Percentiles rank a stretch among this genome's conserved stretches.
phyloP scores from a whole-genome alignment of 23 red algal species.

The Agarophyton chilense region DNA sequence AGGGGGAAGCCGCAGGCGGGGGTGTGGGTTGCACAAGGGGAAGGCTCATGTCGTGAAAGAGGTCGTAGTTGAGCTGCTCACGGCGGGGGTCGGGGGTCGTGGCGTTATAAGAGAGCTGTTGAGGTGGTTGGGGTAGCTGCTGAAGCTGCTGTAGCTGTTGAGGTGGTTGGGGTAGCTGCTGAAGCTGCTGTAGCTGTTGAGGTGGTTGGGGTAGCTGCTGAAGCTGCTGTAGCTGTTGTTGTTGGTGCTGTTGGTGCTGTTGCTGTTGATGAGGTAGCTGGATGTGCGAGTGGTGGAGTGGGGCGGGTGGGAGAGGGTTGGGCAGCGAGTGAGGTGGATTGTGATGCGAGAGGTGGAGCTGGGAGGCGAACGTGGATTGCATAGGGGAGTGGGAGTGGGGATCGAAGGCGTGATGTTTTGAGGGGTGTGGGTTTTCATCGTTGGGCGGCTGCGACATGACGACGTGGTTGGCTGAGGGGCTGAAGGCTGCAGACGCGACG shows the following conservation, averaged over 20 bases:
- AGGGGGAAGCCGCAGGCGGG: background rate
- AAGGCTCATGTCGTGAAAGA: constrained; percentile 50
- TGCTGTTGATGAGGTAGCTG: background rate
- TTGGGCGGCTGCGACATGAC: background rate
- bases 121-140: background rate
- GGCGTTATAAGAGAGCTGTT: background rate
- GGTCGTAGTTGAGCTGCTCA: constrained; percentile 41
- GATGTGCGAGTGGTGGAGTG: too few species aligned
- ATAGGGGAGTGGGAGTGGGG: background rate
- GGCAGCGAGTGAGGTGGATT: background rate
- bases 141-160: background rate
- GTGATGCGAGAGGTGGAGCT: constrained; percentile 9
- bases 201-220: background rate
- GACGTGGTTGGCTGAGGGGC: background rate
- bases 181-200: background rate
- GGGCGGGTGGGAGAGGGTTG: too few species aligned
- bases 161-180: background rate
- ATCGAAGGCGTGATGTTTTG: background rate
- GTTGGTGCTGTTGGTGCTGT: background rate
- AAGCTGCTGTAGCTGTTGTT: background rate
- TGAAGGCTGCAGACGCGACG: constrained; percentile 11
- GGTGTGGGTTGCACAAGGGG: constrained; percentile 18
- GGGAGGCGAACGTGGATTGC: background rate
- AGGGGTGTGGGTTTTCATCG: background rate
- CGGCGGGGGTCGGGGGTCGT: background rate